Percentiles rank a stretch among this genome's conserved stretches.
phyloP scores from a whole-genome alignment of 495 filamentous ascomycete genomes.

The Aspergillus cavernicola region DNA sequence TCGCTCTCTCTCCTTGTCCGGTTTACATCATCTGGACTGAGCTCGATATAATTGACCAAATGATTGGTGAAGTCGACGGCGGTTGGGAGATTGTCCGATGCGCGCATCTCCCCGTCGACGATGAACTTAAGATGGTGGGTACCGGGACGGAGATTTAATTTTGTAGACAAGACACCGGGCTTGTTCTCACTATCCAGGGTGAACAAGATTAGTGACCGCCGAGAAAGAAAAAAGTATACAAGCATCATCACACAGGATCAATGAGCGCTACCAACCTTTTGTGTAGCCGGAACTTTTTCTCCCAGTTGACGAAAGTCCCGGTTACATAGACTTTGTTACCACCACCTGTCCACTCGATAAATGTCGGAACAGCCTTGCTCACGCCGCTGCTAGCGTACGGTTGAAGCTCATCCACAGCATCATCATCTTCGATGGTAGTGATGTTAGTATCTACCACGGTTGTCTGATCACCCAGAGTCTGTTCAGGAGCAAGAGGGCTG shows the following conservation, averaged over 20 bases:
- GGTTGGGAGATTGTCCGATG: conserved; percentile 80
- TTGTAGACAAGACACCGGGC: conserved; percentile 61
- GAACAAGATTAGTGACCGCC: conserved; percentile 6
- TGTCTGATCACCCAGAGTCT: conserved; percentile 42
- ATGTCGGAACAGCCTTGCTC: conserved; percentile 63
- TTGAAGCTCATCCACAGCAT: conserved; percentile 67
- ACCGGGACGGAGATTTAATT: conserved; percentile 78
- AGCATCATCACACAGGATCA: too few relatives aligned
- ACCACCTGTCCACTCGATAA: conserved; percentile 74
- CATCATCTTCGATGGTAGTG: conserved; percentile 74
- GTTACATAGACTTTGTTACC: conserved; percentile 92
- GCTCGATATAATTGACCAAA: conserved; percentile 95
- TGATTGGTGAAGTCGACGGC: conserved; percentile 97
- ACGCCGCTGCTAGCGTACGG: conserved; percentile 51
- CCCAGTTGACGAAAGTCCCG: conserved; percentile 94
- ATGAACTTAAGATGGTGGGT: conserved; percentile 97
- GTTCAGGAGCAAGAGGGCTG: conserved; percentile 47
- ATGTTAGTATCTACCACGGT: conserved; percentile 55
- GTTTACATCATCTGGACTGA: conserved; percentile 68
- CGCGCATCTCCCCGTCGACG: conserved; percentile 87
- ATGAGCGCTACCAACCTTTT: conserved; percentile 59
- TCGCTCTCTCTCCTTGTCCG: conserved; percentile 35
- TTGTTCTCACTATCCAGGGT: conserved; percentile 30
- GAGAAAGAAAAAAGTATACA: neutral
- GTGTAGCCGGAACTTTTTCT: conserved; percentile 81